Percentiles rank a stretch among this genome's conserved stretches.
Conservation (phyloP, 257 asterid genomes). For the Nicotiana knightiana region DNA sequence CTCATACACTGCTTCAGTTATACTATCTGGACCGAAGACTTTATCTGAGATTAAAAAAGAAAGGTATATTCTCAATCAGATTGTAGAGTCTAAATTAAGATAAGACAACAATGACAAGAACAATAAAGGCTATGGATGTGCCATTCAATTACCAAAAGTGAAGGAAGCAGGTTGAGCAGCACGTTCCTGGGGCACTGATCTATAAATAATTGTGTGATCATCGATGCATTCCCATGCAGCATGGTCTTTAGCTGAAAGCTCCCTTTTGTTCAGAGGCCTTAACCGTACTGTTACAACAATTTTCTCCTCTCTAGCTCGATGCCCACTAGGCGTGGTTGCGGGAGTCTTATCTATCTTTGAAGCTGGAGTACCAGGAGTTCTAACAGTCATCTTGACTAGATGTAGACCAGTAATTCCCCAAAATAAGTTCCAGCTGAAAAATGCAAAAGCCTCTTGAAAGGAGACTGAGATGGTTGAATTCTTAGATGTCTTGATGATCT, state of each 20-base stretch:
- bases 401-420: background rate
- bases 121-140: background rate
- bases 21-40: conserved; percentile 70
- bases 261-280: conserved; percentile 89
- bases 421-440: background rate
- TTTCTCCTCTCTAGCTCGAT: conserved; percentile 68
- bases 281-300: conserved; percentile 81
- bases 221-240: conserved; percentile 90
- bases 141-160: conserved; percentile 52
- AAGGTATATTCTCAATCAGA: background rate
- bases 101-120: background rate
- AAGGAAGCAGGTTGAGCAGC: conserved; percentile 47
- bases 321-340: conserved; percentile 59
- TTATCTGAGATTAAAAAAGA: conserved; percentile 46
- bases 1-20: conserved; percentile 74
- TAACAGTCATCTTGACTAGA: conserved; percentile 48
- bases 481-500: background rate
- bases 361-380: conserved; percentile 75
- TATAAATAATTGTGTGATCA: conserved; percentile 64
- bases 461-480: background rate
- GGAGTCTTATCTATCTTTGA: conserved; percentile 73
- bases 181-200: conserved; percentile 56
- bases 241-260: conserved; percentile 66
- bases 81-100: background rate
- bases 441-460: conserved; percentile 12